Evolutionary conservation across 2,329 filamentous ascomycete species (phyloP), one percentile per base, ranked within the genome.

Genomic region (Colletotrichum viniferum): DNA sequence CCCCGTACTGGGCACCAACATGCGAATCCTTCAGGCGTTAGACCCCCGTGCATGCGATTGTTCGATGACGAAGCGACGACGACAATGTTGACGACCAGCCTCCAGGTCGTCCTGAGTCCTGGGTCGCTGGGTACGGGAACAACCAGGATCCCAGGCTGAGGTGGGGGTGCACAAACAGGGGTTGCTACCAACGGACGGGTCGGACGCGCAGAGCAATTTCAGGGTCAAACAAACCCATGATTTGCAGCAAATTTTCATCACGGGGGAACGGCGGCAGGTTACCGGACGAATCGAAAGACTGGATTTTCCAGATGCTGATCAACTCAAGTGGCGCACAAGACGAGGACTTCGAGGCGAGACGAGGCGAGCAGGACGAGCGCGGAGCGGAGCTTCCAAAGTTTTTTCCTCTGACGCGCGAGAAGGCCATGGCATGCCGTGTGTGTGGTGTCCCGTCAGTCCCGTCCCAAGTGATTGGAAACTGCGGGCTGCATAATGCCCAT

Each of bases 401-500:
- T 38, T 64, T 64, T 36, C 18, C 21, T 60, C n/a, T 61, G 28
- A 32, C 36, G 58, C 71, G 69, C n/a, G 61, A 60, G 34, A 67
- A 68, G 43, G 63, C 26, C 56, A 73, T 26, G 34, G 43, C 26
- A 61, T 30, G 26, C 21, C 28, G 58, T 63, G 43, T 34, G 34
- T 48, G 52, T 71, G 36, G 32, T 73, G 63, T 73, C 34, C 63
- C 63, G 69, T 73, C 73, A 58, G 43, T 69, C 69, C 69, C 69
- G 70, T 74, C 69, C 72, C 72, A 71, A 74, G 38, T 73, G 66
- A 62, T 43, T 74, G 61, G 72, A 74, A 72, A 72, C 32, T 74
- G 69, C 63, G 73, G 69, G 69, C 58, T 75, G 58, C 63, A 68
- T 38, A 38, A 26, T 67, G 62, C 62, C 73, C 55, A 56, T 66